phyloP scores from a whole-genome alignment of 345 rosid genomes.

The Turnera subulata region DNA sequence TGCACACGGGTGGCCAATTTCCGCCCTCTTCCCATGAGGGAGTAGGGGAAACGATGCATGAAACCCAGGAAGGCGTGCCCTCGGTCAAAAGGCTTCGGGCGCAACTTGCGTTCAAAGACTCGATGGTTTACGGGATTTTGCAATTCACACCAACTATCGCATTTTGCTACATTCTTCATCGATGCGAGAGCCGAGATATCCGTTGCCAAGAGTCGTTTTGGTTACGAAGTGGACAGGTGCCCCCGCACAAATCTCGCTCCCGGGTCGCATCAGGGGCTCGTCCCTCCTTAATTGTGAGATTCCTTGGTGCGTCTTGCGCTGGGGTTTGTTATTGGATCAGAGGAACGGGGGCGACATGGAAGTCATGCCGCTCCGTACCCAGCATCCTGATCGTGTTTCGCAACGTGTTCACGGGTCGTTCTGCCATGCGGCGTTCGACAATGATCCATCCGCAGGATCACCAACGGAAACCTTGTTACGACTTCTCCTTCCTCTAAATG shows the following conservation, averaged over 20 bases:
- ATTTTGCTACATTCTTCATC: conserved; percentile 2
- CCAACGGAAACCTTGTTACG: not conserved
- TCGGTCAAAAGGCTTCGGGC: conserved; percentile 5
- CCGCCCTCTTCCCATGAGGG: not conserved
- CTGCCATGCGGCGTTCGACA: not conserved
- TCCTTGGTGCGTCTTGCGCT: no score
- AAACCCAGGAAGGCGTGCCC: conserved; percentile 23
- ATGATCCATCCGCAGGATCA: not conserved
- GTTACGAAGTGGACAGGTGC: not conserved
- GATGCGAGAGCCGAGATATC: conserved; percentile 1
- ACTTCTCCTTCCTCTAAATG: not conserved
- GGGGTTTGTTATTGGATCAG: no score
- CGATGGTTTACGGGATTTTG: not conserved
- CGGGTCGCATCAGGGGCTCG: no score
- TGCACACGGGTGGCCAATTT: not conserved
- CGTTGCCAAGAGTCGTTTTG: not conserved
- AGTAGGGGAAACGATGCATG: conserved; percentile 5
- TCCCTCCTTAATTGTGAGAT: no score
- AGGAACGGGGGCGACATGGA: no score
- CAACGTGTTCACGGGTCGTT: not conserved
- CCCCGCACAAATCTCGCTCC: no score
- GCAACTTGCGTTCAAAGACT: conserved; percentile 17
- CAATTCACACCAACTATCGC: conserved; percentile 5
- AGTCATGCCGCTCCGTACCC: no score
- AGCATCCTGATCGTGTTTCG: not conserved